Evolutionary conservation across 2,329 filamentous ascomycete genomes (phyloP).

Genomic region (Colletotrichum salicis): DNA sequence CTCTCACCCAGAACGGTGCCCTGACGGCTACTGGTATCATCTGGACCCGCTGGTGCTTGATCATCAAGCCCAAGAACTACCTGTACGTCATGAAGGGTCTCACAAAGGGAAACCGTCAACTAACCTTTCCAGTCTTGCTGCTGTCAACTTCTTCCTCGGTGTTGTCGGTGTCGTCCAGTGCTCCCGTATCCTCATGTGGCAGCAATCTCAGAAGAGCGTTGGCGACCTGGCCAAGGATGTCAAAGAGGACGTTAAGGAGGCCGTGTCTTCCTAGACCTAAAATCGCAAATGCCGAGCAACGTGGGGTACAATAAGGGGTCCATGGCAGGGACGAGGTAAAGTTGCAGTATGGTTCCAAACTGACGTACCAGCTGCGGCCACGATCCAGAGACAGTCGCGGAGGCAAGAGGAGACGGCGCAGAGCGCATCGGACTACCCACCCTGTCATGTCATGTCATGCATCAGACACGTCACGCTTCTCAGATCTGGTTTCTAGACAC

Average conservation of each 20-base stretch:
- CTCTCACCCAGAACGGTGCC: slow-evolving; percentile 89
- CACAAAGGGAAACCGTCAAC: background rate
- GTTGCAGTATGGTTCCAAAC: background rate
- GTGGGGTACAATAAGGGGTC: background rate
- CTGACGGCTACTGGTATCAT: slow-evolving; percentile 92
- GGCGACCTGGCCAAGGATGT: slow-evolving; percentile 50
- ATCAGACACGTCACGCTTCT: background rate
- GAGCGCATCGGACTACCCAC: background rate
- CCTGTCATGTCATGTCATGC: background rate
- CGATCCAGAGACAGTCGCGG: background rate
- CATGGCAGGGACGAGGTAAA: background rate
- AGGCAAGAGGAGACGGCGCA: background rate
- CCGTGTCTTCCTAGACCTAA: slow-evolving; percentile 31
- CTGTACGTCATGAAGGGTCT: slow-evolving; percentile 67
- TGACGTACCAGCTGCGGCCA: slow-evolving; percentile 5
- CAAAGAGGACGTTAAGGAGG: slow-evolving; percentile 50
- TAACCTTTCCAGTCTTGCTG: slow-evolving; percentile 72
- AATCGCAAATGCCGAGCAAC: background rate
- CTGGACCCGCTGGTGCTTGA: slow-evolving; percentile 98
- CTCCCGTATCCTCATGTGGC: slow-evolving; percentile 77
- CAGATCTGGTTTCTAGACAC: slow-evolving; percentile 2
- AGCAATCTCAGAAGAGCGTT: slow-evolving; percentile 63
- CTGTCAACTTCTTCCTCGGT: slow-evolving; percentile 98
- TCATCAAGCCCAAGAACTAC: slow-evolving; percentile 93
- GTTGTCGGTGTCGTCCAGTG: slow-evolving; percentile 87